phyloP scores from a whole-genome alignment of 305 asterid species.

The Petunia hybrid region DNA sequence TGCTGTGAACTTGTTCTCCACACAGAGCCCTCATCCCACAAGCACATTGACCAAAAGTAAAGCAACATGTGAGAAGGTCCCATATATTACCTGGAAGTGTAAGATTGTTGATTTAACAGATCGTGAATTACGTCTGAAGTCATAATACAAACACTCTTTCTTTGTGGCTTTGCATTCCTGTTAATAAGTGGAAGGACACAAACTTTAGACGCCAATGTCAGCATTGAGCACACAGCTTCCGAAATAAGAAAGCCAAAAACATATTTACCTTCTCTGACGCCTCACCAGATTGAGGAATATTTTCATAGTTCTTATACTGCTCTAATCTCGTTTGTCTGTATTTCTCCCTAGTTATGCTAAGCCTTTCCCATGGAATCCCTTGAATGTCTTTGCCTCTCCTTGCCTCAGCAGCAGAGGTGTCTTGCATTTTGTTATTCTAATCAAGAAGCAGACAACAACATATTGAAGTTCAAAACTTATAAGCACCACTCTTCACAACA shows the following conservation, averaged over 20 bases:
- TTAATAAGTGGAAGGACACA: slow-evolving; percentile 29
- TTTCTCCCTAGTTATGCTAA: slow-evolving; percentile 75
- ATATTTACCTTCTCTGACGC: slow-evolving; percentile 65
- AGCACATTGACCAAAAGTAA: not conserved
- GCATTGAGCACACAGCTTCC: not conserved
- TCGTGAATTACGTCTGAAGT: slow-evolving; percentile 78
- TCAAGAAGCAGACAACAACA: not conserved
- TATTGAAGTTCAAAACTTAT: not conserved
- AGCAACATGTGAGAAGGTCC: slow-evolving; percentile 23
- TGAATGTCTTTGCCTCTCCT: slow-evolving; percentile 70
- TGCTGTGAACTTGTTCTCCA: not conserved
- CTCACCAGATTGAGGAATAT: slow-evolving; percentile 76
- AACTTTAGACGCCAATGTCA: not conserved
- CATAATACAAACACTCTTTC: slow-evolving; percentile 65
- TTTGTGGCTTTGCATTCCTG: slow-evolving; percentile 78
- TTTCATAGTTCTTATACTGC: slow-evolving; percentile 80
- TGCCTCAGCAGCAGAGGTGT: slow-evolving; percentile 91
- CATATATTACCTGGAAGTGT: slow-evolving; percentile 80
- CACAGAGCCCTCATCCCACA: not conserved
- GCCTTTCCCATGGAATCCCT: slow-evolving; percentile 64
- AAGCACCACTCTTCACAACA: not conserved
- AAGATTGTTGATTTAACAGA: slow-evolving; percentile 85
- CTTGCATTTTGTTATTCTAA: slow-evolving; percentile 54
- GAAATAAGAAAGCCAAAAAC: not conserved
- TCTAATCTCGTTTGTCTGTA: slow-evolving; percentile 78